These are phyloP conservation scores for Xylaria castorea DNA, from an alignment of 495 filamentous ascomycete species.

Conservation along the genomic window DNA sequence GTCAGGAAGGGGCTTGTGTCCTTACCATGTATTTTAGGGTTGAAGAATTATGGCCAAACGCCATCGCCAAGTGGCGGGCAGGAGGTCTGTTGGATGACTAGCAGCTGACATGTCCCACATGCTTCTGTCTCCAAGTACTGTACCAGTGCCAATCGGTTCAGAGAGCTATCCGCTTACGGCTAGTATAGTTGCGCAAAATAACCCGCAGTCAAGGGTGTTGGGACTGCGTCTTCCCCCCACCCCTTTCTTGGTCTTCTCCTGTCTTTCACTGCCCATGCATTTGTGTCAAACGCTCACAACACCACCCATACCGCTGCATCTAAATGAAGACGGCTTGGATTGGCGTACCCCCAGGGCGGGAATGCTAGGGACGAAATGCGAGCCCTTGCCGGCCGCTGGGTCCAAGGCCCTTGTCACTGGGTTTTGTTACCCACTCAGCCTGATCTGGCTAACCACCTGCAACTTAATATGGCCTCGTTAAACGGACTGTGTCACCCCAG, in stretches of 20 bases:
- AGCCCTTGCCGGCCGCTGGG: slow-evolving; percentile 22
- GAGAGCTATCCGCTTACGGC: neutral
- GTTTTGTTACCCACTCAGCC: slow-evolving; percentile 20
- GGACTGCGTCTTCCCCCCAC: neutral
- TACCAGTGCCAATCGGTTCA: neutral
- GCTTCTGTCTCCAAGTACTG: neutral
- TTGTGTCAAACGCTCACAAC: slow-evolving; percentile 17
- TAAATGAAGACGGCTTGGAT: slow-evolving; percentile 11
- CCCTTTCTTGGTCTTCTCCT: slow-evolving; percentile 11
- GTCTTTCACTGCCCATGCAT: slow-evolving; percentile 6
- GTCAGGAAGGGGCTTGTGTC: neutral
- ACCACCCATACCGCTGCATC: slow-evolving; percentile 10
- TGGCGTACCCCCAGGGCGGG: slow-evolving; percentile 20
- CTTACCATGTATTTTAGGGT: neutral
- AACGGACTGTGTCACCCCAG: slow-evolving; percentile 10
- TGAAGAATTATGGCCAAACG: neutral
- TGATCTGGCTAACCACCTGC: slow-evolving; percentile 15
- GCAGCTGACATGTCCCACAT: slow-evolving; percentile 1
- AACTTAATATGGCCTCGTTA: slow-evolving; percentile 4
- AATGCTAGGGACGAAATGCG: slow-evolving; percentile 6
- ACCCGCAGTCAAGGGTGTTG: slow-evolving; percentile 9
- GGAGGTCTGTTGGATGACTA: neutral
- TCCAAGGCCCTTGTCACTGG: slow-evolving; percentile 12
- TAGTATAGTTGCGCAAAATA: slow-evolving; percentile 20
- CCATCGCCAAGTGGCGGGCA: neutral